A percentile compares a stretch with the other conserved stretches of the same genome.
phyloP scores from a whole-genome alignment of 768 basidiomycete genomes.

The Pleurotus salmoneostramineus region DNA sequence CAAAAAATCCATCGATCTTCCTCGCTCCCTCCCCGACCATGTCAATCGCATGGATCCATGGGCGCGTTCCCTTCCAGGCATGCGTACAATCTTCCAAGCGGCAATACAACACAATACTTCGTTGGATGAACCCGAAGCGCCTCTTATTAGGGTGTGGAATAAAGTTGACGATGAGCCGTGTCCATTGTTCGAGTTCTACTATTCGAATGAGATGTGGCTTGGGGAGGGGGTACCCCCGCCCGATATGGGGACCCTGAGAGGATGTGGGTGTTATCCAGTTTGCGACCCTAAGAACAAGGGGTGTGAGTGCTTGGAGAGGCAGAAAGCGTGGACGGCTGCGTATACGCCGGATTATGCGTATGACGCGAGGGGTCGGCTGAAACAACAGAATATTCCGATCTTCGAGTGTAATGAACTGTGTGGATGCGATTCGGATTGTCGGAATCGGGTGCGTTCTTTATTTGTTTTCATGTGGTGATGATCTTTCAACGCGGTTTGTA shows the following conservation, averaged over 20 bases:
- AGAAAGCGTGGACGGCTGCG: conserved; percentile 36
- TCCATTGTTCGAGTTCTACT: conserved; percentile 85
- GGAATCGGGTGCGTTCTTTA: conserved; percentile 60
- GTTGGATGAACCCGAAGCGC: conserved; percentile 66
- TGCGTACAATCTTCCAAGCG: conserved; percentile 56
- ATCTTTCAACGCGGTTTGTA: conserved; percentile 20
- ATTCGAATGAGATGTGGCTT: conserved; percentile 80
- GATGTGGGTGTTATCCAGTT: conserved; percentile 72
- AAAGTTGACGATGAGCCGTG: conserved; percentile 61
- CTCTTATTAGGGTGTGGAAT: conserved; percentile 65
- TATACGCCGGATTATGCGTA: conserved; percentile 59
- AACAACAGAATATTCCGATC: conserved; percentile 52
- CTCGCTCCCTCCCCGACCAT: conserved; percentile 59
- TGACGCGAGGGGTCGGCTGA: conserved; percentile 54
- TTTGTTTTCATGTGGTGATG: not conserved
- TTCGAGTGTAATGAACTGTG: conserved; percentile 88
- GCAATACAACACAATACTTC: conserved; percentile 63
- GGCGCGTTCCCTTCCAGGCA: conserved; percentile 37
- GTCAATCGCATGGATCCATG: conserved; percentile 48
- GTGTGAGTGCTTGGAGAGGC: conserved; percentile 66
- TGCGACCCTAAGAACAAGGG: conserved; percentile 74
- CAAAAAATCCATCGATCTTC: conserved; percentile 43
- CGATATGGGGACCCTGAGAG: conserved; percentile 48
- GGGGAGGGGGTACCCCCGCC: conserved; percentile 66
- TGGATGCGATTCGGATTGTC: conserved; percentile 75